Evolutionary conservation across 495 filamentous ascomycete genomes (phyloP).

Genomic region (Bryoglossum gracile): DNA sequence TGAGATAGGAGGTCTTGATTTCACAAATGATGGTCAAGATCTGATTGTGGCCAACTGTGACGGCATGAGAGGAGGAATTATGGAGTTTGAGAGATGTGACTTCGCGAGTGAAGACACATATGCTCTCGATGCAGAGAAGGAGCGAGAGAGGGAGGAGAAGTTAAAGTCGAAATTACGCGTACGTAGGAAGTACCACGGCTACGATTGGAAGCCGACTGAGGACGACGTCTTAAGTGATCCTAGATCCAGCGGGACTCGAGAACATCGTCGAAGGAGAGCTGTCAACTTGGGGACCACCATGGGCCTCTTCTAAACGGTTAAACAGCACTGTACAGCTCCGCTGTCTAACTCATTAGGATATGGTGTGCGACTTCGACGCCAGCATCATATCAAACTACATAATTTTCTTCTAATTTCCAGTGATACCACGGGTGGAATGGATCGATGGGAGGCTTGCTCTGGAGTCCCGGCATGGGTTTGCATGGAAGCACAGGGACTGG

Average conservation of each 20-base stretch:
- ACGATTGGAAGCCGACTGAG: conserved; percentile 31
- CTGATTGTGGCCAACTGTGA: conserved; percentile 74
- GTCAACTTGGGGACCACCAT: conserved; percentile 18
- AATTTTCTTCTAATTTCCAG: conserved; percentile 8
- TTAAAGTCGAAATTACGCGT: background rate
- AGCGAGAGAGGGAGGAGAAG: conserved; percentile 5
- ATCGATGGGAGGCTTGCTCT: background rate
- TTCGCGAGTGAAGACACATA: conserved; percentile 36
- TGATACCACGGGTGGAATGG: conserved; percentile 16
- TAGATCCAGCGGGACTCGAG: conserved; percentile 13
- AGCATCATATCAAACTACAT: background rate
- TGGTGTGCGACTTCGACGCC: background rate
- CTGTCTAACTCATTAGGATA: background rate
- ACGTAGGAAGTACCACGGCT: conserved; percentile 18
- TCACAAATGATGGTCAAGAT: conserved; percentile 62
- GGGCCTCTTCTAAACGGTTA: conserved; percentile 12
- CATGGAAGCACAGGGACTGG: background rate
- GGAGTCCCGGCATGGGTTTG: conserved; percentile 5
- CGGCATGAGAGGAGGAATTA: conserved; percentile 65
- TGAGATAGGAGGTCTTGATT: conserved; percentile 70
- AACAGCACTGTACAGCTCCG: conserved; percentile 10
- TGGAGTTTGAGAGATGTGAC: conserved; percentile 62
- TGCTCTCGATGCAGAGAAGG: conserved; percentile 5
- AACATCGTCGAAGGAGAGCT: conserved; percentile 10
- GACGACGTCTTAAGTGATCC: conserved; percentile 24